Conservation (phyloP, 2,329 filamentous ascomycete species). For the Phaeosphaeria sp. region DNA sequence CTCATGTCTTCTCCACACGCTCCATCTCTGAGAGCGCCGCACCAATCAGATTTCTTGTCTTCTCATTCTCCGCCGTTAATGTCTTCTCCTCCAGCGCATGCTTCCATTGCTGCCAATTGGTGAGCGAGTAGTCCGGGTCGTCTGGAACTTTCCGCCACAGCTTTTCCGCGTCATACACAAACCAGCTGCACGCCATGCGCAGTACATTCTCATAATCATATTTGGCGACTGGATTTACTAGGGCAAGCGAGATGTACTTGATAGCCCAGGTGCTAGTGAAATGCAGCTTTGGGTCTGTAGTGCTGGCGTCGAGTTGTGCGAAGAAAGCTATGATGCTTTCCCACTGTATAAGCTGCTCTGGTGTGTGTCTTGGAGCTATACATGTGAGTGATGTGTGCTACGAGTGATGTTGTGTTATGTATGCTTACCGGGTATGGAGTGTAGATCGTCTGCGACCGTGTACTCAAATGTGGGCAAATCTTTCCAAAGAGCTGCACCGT, state of each 20-base stretch:
- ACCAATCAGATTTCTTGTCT: slow-evolving; percentile 7
- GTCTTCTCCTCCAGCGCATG: slow-evolving; percentile 1
- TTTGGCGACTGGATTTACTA: neutral
- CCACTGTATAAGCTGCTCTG: slow-evolving; percentile 5
- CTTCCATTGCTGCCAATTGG: slow-evolving; percentile 12
- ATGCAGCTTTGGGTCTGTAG: slow-evolving; percentile 6
- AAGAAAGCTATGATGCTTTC: slow-evolving; percentile 18
- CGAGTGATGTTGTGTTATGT: neutral
- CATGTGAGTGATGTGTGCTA: neutral
- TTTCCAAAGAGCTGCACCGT: slow-evolving; percentile 11
- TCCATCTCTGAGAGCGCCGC: slow-evolving; percentile 10
- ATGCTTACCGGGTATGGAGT: slow-evolving; percentile 6
- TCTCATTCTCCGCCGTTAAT: neutral
- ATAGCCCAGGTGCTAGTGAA: slow-evolving; percentile 7
- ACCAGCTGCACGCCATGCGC: slow-evolving; percentile 16
- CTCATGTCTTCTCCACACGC: neutral
- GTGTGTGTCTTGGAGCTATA: slow-evolving; percentile 3
- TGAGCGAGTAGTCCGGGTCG: slow-evolving; percentile 1
- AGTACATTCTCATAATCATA: slow-evolving; percentile 4
- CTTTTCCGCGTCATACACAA: slow-evolving; percentile 13
- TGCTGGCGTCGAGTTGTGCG: slow-evolving; percentile 13
- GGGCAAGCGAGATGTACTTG: slow-evolving; percentile 7
- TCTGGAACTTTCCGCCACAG: slow-evolving; percentile 8
- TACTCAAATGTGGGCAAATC: slow-evolving; percentile 17
- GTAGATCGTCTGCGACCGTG: slow-evolving; percentile 14